phyloP scores from a whole-genome alignment of 2,329 filamentous ascomycete genomes.

The Phialemoniopsis sp. region DNA sequence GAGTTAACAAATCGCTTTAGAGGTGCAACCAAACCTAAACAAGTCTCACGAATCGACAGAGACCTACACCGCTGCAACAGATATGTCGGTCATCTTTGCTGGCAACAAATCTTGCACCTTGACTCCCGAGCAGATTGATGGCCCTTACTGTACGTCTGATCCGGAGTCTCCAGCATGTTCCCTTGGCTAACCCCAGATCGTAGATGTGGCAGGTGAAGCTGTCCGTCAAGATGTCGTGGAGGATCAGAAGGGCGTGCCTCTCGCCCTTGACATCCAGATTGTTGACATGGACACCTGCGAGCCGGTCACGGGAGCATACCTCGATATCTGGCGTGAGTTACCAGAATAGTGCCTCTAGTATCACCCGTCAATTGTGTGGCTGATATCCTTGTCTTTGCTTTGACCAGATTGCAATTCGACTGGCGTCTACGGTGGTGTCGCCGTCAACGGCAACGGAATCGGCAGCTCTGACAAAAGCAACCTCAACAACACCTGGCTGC shows the following conservation, averaged over 20 bases:
- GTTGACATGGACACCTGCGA: slow-evolving; percentile 50
- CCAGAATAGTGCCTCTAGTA: too few species aligned
- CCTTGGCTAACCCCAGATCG: too few species aligned
- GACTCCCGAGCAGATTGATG: slow-evolving; percentile 47
- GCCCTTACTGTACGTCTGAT: slow-evolving; percentile 42
- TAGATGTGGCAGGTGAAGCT: slow-evolving; percentile 44
- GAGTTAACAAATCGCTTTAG: too few species aligned
- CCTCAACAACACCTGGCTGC: slow-evolving; percentile 35
- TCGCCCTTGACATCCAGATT: slow-evolving; percentile 48
- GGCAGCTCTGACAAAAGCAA: slow-evolving; percentile 26
- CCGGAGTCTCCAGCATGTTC: too few species aligned
- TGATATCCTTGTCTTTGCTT: too few species aligned
- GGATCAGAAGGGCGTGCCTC: slow-evolving; percentile 38
- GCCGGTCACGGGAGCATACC: slow-evolving; percentile 38
- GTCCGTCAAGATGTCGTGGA: slow-evolving; percentile 44
- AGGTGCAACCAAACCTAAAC: slow-evolving; percentile 15
- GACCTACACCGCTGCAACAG: slow-evolving; percentile 25
- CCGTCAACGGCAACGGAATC: slow-evolving; percentile 24
- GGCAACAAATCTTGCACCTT: slow-evolving; percentile 42
- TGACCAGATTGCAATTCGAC: slow-evolving; percentile 31
- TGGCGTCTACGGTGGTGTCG: slow-evolving; percentile 32
- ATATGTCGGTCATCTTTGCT: slow-evolving; percentile 30
- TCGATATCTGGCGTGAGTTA: slow-evolving; percentile 48
- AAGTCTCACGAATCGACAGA: slow-evolving; percentile 31
- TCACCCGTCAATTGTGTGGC: too few species aligned